Conservation (phyloP, 805 yeast genomes). For the Lipomyces mesembrius region DNA sequence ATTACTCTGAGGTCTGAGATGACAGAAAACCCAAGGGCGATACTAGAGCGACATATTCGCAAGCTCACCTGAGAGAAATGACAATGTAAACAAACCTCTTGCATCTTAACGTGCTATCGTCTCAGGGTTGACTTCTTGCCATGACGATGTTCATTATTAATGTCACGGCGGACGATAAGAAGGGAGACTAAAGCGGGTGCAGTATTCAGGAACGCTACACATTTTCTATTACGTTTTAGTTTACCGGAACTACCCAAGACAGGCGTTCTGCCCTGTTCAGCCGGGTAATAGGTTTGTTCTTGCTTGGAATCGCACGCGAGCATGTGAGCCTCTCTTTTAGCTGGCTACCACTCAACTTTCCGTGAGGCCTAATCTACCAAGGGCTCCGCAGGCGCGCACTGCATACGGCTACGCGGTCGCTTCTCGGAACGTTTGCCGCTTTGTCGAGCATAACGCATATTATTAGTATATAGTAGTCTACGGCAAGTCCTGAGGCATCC, state of each 20-base stretch:
- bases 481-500: neutral
- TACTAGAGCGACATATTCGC: too few relatives aligned
- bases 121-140: too few relatives aligned
- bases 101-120: too few relatives aligned
- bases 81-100: too few relatives aligned
- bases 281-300: neutral
- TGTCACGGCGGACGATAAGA: neutral
- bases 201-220: neutral
- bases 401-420: neutral
- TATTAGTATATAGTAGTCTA: neutral
- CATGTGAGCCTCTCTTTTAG: neutral
- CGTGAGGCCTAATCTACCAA: too few relatives aligned
- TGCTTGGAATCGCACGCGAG: neutral
- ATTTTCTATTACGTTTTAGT: neutral
- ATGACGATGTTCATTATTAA: too few relatives aligned
- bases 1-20: too few relatives aligned
- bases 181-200: neutral
- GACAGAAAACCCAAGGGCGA: too few relatives aligned
- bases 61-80: too few relatives aligned
- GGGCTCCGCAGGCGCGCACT: neutral
- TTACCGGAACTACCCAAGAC: neutral
- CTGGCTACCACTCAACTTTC: neutral
- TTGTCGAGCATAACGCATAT: neutral
- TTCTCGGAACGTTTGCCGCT: neutral
- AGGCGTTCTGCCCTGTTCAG: neutral